Base-by-base conservation (phyloP, 2,329 filamentous ascomycete genomes). In the Drechslerella dactyloides region DNA sequence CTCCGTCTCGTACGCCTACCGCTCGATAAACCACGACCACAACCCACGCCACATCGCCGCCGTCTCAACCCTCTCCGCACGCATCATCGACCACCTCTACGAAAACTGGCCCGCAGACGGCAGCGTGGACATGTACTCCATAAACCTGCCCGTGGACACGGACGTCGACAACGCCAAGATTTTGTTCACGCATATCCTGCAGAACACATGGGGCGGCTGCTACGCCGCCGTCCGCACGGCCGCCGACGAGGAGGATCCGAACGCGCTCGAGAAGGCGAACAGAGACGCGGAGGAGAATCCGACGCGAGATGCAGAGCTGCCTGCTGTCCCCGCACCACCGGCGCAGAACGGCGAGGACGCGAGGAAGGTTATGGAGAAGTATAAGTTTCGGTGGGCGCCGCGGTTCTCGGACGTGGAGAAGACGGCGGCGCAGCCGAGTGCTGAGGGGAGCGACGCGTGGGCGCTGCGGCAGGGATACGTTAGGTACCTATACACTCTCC, bases 341-440 rank as follows among this genome's bases (percentile, higher is more conserved):
- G 24, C 75, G 46, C 75, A 77, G 15, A 74, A 69, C 10, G 79
- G 81, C 57, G 77, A 81, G 44, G 81, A 84, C 30, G 88, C 91
- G 80, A 91, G 90, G 79, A 58, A 59, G n/a, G 21, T 59, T 37
- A 63, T 64, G 59, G 59, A 70, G 15, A 70, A 63, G 55, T 70
- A 64, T 90, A 96, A 74, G 80, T 97, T 97, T 83, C 96, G 93
- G 81, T 97, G 94, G 94, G 87, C 90, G 53, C 94, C 93, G 1
- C 86, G 86, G 74, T 94, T 97, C 80, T 84, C 86, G 35, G 93
- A 96, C 79, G 91, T 97, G 1, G 91, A 91, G 79, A 86, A 89
- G 48, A 37, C 58, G 19, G 69, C 68, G 63, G 40, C 65, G 83
- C 33, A 90, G 90, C 53, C 56, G 30, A 46, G 66, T 21, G 66